Evolutionary conservation across 441 rosid genomes (phyloP), one percentile per base, ranked within the genome.

Genomic region (Brassica balearica): DNA sequence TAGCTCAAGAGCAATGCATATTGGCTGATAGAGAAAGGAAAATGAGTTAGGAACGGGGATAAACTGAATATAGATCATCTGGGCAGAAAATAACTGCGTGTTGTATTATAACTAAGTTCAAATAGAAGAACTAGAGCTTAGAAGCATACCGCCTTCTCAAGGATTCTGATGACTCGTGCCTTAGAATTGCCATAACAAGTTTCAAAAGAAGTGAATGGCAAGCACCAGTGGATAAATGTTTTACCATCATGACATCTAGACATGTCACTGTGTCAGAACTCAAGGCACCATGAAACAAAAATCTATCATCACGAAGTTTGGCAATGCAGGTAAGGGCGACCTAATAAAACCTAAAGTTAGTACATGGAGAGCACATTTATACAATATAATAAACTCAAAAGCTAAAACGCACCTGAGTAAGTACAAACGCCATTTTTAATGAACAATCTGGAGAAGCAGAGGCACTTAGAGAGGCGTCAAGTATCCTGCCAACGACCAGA

Each of bases 241-340:
- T 96, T 80, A 86, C 91, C 87, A 81, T 87, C 74, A 96, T 77
- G 83, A 95, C 86, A 81, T 93, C 98, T 80, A 95, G 94, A 83
- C 91, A 90, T 20, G 97, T 89, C 75, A 92, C 84, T 55, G 83
- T 88, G 84, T 93, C 98, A 69, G 95, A 88, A 85, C 78, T 90
- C 75, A 89, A 78, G 76, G 88, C 90, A 82, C 85, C 85, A 22
- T 90, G 94, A 85, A 83, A 84, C 63, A 86, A 75, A 84, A 90
- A 93, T 74, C 93, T 92, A 78, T 96, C 97, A 85, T 96, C 98
- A 8, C 97, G 92, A 51, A 94, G 87, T 73, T 96, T 92, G 67
- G 97, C 99, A 92, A 96, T 94, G 86, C 94, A 96, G 75, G 98
- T 96, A 77, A 96, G 96, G 23, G 97, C 92, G 84, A 96, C 99